Conservation (phyloP, 2,329 filamentous ascomycete genomes). For the Aspergillus fructus region DNA sequence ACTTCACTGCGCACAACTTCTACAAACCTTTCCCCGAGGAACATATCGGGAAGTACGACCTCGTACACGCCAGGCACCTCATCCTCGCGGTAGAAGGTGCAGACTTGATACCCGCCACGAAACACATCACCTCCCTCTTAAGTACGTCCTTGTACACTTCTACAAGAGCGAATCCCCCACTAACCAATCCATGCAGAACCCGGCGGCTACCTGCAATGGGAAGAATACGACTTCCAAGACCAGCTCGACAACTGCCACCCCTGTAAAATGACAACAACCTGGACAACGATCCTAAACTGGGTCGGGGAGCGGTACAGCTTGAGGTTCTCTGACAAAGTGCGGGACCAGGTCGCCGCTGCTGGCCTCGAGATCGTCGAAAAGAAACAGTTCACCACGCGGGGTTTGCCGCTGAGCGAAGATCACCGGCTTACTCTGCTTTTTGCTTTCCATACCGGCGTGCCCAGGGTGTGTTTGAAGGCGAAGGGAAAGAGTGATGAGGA, state of each 20-base stretch:
- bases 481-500: constrained; percentile 5
- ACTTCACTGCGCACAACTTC: constrained; percentile 4
- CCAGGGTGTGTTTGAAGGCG: background rate
- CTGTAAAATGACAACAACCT: background rate
- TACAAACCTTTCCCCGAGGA: constrained; percentile 4
- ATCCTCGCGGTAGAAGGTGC: background rate
- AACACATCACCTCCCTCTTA: constrained; percentile 4
- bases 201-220: constrained; percentile 8
- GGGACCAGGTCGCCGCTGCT: background rate
- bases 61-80: constrained; percentile 1
- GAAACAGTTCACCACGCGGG: background rate
- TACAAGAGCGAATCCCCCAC: background rate
- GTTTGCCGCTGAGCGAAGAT: background rate
- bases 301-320: background rate
- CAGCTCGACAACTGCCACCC: background rate
- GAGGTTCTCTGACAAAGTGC: background rate
- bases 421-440: background rate
- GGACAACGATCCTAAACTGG: background rate
- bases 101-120: background rate
- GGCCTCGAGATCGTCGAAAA: background rate
- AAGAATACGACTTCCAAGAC: constrained; percentile 10
- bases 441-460: constrained; percentile 1
- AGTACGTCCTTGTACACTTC: background rate
- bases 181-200: background rate
- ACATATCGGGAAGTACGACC: constrained; percentile 5